Conservation (phyloP, 495 filamentous ascomycete species). For the Eremomyces bilateralis region DNA sequence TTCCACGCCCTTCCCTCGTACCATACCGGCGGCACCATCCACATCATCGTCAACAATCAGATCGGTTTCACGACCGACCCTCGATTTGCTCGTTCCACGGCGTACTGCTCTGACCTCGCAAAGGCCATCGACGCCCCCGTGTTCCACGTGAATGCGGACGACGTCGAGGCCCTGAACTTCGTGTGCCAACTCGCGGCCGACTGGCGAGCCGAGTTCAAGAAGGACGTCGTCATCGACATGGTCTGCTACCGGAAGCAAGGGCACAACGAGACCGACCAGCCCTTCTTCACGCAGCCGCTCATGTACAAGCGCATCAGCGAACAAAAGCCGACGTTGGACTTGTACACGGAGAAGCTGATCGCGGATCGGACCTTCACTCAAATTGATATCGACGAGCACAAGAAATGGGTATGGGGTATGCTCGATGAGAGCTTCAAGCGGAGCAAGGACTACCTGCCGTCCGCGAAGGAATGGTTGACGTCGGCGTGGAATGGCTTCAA, state of each 20-base stretch:
- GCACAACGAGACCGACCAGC: slow-evolving; percentile 98
- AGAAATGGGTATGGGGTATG: slow-evolving; percentile 99
- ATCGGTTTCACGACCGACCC: slow-evolving; percentile 99
- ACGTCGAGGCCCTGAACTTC: slow-evolving; percentile 95
- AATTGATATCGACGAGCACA: slow-evolving; percentile 96
- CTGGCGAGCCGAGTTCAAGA: slow-evolving; percentile 94
- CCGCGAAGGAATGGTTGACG: slow-evolving; percentile 91
- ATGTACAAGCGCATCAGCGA: slow-evolving; percentile 95
- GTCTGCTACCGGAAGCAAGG: slow-evolving; percentile 98
- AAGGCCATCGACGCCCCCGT: slow-evolving; percentile 96
- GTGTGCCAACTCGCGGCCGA: slow-evolving; percentile 92
- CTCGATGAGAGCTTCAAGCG: slow-evolving; percentile 88
- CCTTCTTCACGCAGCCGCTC: slow-evolving; percentile 94
- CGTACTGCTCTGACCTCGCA: slow-evolving; percentile 97
- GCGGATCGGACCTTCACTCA: slow-evolving; percentile 85
- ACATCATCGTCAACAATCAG: slow-evolving; percentile 97
- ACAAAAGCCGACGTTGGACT: slow-evolving; percentile 60
- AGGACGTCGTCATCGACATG: slow-evolving; percentile 90
- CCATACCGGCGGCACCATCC: slow-evolving; percentile 92
- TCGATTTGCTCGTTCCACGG: slow-evolving; percentile 85
- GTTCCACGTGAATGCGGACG: slow-evolving; percentile 97
- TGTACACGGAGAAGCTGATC: slow-evolving; percentile 73
- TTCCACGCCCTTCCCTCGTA: slow-evolving; percentile 89
- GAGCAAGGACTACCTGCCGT: slow-evolving; percentile 93
- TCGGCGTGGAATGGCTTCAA: slow-evolving; percentile 99